Conservation (phyloP, 2,329 filamentous ascomycete species). For the Apiospora saccharicola region DNA sequence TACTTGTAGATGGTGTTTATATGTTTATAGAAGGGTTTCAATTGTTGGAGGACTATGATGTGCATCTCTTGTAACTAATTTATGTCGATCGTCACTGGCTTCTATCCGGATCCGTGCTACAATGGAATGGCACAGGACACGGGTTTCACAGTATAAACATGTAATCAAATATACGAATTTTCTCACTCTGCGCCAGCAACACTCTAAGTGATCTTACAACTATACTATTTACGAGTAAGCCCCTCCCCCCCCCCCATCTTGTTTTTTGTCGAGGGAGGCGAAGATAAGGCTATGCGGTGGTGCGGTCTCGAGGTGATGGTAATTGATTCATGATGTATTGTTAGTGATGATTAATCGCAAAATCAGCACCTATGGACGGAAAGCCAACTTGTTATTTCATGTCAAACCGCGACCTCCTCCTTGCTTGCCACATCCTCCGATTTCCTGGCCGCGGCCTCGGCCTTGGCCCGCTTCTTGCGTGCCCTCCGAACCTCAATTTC, state of each 20-base stretch:
- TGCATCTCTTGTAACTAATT: not conserved
- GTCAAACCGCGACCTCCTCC: constrained; percentile 20
- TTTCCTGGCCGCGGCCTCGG: constrained; percentile 45
- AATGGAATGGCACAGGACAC: not conserved
- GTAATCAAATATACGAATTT: not conserved
- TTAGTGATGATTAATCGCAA: not conserved
- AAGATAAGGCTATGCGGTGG: not conserved
- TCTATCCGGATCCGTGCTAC: not conserved
- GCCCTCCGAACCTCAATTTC: constrained; percentile 74
- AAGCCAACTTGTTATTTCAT: not conserved
- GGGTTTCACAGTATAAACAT: not conserved
- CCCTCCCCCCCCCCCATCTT: not conserved
- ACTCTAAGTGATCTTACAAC: not conserved
- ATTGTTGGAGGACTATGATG: not conserved
- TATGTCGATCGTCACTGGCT: not conserved
- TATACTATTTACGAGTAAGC: not conserved
- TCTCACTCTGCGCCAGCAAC: not conserved
- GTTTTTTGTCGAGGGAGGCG: not conserved
- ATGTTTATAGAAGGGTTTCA: not conserved
- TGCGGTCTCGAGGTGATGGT: not conserved
- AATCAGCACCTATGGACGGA: not conserved
- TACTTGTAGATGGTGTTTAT: not conserved
- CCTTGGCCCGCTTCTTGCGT: constrained; percentile 61
- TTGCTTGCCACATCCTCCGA: constrained; percentile 29
- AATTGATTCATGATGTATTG: not conserved